Base-by-base conservation (phyloP, 768 basidiomycete genomes). In the Grammothele lineata region DNA sequence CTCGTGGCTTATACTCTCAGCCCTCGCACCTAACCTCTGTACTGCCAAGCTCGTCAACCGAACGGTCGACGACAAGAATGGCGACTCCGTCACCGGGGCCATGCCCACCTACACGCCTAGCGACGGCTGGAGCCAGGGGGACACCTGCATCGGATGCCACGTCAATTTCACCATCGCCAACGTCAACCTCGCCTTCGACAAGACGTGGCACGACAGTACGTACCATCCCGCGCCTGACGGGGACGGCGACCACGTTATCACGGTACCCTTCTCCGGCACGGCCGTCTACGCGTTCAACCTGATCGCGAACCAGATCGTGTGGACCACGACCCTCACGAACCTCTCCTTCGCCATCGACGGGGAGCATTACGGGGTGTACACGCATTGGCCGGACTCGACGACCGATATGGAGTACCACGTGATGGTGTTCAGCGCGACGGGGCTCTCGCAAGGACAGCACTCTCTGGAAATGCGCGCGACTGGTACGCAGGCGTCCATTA, bases 321-420 rank as follows among this genome's bases (percentile, higher is more conserved):
- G 22, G 5, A 41, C 37, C 17, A 41, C 44, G n/a, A 51, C 44
- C 6, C 34, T 45, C 23, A 34, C 32, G 22, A 41, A 41, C 18
- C 11, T 45, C 49, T 27, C 42, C 21, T 47, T 51, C 26, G 14
- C 25, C 34, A 19, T 51, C 23, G 49, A 48, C 26, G 47, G 47
- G 9, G 34, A 26, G 7, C 19, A 15, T 5, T 40, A 26, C 14
- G 47, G 41, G 4, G 9, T n/a, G 22, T 42, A 36, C 40, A 15
- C 35, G 25, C 40, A 43, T 12, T 21, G 24, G 11, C 40, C 47
- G n/a, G 32, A 21, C 4, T 8, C 19, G 4, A 12, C 22, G 21
- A 21, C 14, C 5, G 30, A 26, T 22, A n/a, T 22, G 5, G 7
- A 15, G 8, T 48, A 48, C 47, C 33, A 37, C 22, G 34, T 43